Percentiles rank a stretch among this genome's conserved stretches.
Conservation (phyloP, 805 yeast species). For the Starmera dryadoides region DNA sequence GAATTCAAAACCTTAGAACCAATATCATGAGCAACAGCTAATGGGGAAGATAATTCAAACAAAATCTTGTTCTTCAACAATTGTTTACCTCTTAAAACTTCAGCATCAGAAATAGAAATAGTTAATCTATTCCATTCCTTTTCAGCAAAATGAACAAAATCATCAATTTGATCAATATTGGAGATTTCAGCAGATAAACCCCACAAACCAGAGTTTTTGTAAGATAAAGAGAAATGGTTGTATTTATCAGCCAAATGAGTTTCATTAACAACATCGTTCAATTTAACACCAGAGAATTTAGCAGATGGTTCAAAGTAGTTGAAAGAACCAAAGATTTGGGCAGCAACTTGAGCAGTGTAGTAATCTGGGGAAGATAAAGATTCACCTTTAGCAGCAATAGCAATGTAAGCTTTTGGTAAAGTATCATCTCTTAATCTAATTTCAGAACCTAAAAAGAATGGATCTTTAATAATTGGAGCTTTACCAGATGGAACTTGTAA, state of each 20-base stretch:
- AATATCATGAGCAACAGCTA: slow-evolving; percentile 45
- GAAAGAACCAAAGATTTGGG: slow-evolving; percentile 52
- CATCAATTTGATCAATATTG: slow-evolving; percentile 58
- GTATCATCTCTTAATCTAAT: slow-evolving; percentile 87
- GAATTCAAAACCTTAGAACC: slow-evolving; percentile 52
- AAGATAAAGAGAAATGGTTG: slow-evolving; percentile 65
- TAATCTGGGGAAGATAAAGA: slow-evolving; percentile 53
- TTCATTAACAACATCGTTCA: slow-evolving; percentile 61
- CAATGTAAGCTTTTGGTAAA: slow-evolving; percentile 69
- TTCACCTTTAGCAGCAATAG: slow-evolving; percentile 74
- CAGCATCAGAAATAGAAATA: slow-evolving; percentile 66
- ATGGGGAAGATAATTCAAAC: slow-evolving; percentile 38
- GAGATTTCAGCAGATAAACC: slow-evolving; percentile 67
- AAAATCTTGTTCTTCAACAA: slow-evolving; percentile 59
- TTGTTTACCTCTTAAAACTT: slow-evolving; percentile 72
- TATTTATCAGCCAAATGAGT: slow-evolving; percentile 67
- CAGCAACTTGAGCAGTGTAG: slow-evolving; percentile 68
- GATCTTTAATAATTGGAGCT: slow-evolving; percentile 39
- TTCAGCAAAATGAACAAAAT: slow-evolving; percentile 70
- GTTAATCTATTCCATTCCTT: slow-evolving; percentile 87
- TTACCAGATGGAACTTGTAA: slow-evolving; percentile 45
- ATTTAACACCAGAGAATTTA: slow-evolving; percentile 57
- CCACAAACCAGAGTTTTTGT: slow-evolving; percentile 78
- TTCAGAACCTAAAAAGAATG: slow-evolving; percentile 78
- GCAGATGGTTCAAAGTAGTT: slow-evolving; percentile 48